phyloP scores from a whole-genome alignment of 2,329 filamentous ascomycete genomes.

The Aciculosporium take region DNA sequence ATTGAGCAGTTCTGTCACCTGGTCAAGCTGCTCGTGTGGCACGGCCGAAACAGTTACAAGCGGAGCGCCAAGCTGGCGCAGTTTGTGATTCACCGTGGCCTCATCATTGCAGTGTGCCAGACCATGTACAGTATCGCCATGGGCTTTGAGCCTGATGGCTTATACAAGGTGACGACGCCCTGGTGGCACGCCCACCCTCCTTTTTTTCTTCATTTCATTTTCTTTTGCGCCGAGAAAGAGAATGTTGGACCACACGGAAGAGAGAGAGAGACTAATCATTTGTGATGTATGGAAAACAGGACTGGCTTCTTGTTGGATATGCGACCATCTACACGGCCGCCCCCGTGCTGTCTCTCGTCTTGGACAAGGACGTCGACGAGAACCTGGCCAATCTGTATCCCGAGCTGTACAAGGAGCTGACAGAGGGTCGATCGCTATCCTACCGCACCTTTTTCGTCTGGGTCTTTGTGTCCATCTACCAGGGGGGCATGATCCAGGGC shows the following conservation, averaged over 20 bases:
- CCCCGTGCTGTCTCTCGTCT: constrained; percentile 82
- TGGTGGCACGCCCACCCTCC: neutral
- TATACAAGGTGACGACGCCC: constrained; percentile 59
- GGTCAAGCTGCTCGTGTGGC: constrained; percentile 96
- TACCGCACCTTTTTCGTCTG: constrained; percentile 95
- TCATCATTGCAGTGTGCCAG: constrained; percentile 92
- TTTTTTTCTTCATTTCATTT: too few species aligned
- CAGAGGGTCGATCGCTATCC: constrained; percentile 68
- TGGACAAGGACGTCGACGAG: constrained; percentile 93
- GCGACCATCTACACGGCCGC: constrained; percentile 90
- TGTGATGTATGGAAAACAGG: constrained; percentile 30
- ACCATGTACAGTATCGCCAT: constrained; percentile 94
- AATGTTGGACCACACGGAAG: too few species aligned
- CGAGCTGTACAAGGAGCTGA: constrained; percentile 96
- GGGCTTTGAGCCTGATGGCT: constrained; percentile 79
- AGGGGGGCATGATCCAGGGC: constrained; percentile 92
- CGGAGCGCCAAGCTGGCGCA: constrained; percentile 88
- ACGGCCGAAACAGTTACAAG: constrained; percentile 95
- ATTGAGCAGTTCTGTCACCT: constrained; percentile 92
- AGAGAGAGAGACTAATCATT: constrained; percentile 16
- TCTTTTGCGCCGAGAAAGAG: too few species aligned
- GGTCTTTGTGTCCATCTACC: constrained; percentile 90
- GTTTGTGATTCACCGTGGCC: constrained; percentile 92
- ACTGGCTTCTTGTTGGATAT: constrained; percentile 95
- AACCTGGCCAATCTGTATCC: constrained; percentile 87